phyloP scores from a whole-genome alignment of 495 filamentous ascomycete genomes.

The Margaritispora aquatica region DNA sequence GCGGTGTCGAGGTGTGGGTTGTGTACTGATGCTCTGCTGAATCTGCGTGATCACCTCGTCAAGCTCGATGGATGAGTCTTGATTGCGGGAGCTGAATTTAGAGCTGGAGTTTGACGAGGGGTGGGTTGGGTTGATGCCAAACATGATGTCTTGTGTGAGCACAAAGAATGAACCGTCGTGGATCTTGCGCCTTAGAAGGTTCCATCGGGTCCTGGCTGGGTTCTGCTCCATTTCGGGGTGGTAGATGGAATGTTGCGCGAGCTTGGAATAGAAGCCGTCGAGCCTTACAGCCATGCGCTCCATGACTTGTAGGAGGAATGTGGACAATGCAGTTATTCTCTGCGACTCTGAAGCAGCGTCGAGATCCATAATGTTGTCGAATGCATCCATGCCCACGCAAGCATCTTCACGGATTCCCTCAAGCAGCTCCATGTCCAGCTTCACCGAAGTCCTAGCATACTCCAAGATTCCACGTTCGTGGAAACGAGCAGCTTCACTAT shows the following conservation, averaged over 20 bases:
- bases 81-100: neutral
- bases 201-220: conserved; percentile 29
- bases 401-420: conserved; percentile 28
- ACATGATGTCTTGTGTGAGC: conserved; percentile 18
- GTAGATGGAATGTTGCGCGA: conserved; percentile 26
- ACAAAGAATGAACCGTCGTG: conserved; percentile 29
- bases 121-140: conserved; percentile 4
- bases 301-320: conserved; percentile 26
- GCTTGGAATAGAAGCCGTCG: conserved; percentile 25
- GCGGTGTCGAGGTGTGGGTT: neutral
- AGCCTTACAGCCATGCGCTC: conserved; percentile 28
- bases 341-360: conserved; percentile 17
- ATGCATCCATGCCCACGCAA: conserved; percentile 29
- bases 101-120: too few relatives aligned
- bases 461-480: conserved; percentile 27
- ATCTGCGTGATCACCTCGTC: conserved; percentile 24
- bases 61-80: conserved; percentile 21
- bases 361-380: conserved; percentile 23
- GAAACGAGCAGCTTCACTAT: conserved; percentile 24
- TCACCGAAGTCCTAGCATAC: conserved; percentile 26
- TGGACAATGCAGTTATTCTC: conserved; percentile 22
- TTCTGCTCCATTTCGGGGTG: conserved; percentile 28
- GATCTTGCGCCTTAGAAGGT: conserved; percentile 24
- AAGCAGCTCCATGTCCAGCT: conserved; percentile 26
- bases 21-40: conserved; percentile 1